These are phyloP conservation scores for Nicotiana attenuata DNA, from an alignment of 257 asterid species.

Conservation along the genomic window DNA sequence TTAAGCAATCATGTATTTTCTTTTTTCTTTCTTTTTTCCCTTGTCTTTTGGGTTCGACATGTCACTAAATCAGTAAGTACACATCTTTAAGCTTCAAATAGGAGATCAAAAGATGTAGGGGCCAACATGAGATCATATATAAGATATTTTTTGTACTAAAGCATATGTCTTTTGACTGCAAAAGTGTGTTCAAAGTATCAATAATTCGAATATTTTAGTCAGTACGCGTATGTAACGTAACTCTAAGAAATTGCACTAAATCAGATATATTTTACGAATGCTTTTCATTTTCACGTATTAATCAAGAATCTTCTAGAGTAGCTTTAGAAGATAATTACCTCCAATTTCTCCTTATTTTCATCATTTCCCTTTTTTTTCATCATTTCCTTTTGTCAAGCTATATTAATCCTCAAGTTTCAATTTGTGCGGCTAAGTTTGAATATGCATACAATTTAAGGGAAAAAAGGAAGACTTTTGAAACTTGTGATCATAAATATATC, in stretches of 20 bases:
- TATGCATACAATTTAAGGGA: too few species aligned
- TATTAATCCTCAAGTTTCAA: too few species aligned
- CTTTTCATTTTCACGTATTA: too few species aligned
- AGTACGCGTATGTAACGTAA: neutral
- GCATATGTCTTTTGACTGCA: neutral
- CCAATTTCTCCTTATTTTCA: too few species aligned
- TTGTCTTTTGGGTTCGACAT: neutral
- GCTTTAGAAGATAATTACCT: too few species aligned
- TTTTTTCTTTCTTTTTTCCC: neutral
- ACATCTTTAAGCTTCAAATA: neutral
- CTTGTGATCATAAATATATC: too few species aligned
- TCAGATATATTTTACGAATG: neutral
- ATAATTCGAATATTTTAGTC: neutral
- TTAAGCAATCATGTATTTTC: neutral
- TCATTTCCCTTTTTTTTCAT: too few species aligned
- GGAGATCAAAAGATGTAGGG: slow-evolving; percentile 12
- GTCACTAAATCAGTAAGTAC: slow-evolving; percentile 4
- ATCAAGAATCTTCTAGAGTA: too few species aligned
- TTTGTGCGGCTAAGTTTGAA: too few species aligned
- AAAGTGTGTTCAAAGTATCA: neutral
- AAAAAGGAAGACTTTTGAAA: too few species aligned
- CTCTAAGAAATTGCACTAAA: neutral
- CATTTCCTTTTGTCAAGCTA: too few species aligned
- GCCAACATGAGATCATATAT: neutral
- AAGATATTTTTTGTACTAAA: neutral